A percentile compares a stretch with the other conserved stretches of the same genome.
Evolutionary conservation across 352 stramenopile genomes (phyloP).

Genomic region (Plasmopara halstedii): DNA sequence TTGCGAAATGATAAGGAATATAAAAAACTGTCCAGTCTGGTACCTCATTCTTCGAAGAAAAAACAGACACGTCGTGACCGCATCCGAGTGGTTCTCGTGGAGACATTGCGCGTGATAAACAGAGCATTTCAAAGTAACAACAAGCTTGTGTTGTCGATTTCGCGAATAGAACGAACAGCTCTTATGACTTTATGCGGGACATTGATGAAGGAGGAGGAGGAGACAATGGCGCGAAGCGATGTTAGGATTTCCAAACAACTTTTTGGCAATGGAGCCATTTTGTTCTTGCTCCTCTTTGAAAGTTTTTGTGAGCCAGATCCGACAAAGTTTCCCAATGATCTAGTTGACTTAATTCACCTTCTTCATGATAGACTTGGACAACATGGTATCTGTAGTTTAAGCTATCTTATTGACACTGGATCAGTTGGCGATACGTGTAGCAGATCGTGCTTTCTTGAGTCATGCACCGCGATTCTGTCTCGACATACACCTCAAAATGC

Average conservation of each 20-base stretch:
- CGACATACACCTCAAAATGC: slow-evolving; percentile 18
- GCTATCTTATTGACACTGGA: slow-evolving; percentile 17
- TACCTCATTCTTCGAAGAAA: slow-evolving; percentile 33
- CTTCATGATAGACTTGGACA: slow-evolving; percentile 37
- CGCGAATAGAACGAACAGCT: slow-evolving; percentile 18
- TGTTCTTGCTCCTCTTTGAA: slow-evolving; percentile 42
- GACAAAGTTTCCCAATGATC: slow-evolving; percentile 2
- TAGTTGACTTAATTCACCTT: slow-evolving; percentile 27
- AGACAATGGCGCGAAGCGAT: slow-evolving; percentile 31
- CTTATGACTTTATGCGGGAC: slow-evolving; percentile 40
- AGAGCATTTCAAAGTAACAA: slow-evolving; percentile 5
- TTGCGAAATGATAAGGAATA: slow-evolving; percentile 28
- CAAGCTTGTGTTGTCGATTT: slow-evolving; percentile 7
- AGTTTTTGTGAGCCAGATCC: slow-evolving; percentile 4
- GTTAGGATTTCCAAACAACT: slow-evolving; percentile 36
- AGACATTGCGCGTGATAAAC: slow-evolving; percentile 38
- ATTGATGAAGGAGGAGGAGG: slow-evolving; percentile 70
- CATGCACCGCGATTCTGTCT: slow-evolving; percentile 27
- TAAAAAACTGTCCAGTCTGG: slow-evolving; percentile 22
- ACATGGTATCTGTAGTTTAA: slow-evolving; percentile 38
- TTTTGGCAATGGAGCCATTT: slow-evolving; percentile 40
- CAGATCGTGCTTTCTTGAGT: slow-evolving; percentile 34
- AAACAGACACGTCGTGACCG: slow-evolving; percentile 39
- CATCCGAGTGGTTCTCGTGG: slow-evolving; percentile 32
- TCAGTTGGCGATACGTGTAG: slow-evolving; percentile 4